Base-by-base conservation (phyloP, 169 alveolate species). In the Amoebophrya sp. region DNA sequence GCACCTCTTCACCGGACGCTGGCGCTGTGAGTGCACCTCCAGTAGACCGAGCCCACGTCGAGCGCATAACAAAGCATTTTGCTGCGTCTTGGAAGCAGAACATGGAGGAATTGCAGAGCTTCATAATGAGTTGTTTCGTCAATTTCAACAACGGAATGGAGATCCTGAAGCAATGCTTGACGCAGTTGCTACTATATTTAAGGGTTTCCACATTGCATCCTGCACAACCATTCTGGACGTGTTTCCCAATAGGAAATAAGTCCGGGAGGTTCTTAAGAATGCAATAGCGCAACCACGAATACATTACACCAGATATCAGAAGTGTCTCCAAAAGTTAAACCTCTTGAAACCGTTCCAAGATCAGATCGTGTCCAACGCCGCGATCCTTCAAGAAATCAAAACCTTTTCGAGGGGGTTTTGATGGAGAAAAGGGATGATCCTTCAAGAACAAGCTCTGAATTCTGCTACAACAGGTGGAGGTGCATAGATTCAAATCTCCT, bases 91-190 rank as follows among this genome's bases (percentile, higher is more conserved):
- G 95, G 93, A 24, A 41, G 78, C 54, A 77, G 92, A 12, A 89
- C 14, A 55, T 91, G 34, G 40, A 77, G 54, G 83, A 10, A 0
- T n/a, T 83, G 89, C 93, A 91, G 26, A 65, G 47, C 41, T 78
- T 78, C 40, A 54, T 91, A 10, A 41, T 93, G 41, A 54, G 39
- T 3, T 40, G 89, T 0, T 93, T 93, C 89, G 26, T 93, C 29
- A 93, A 78, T 53, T 41, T 91, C 90, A 77, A 77, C 91, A 89
- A 91, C 41, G 93, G 93, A 40, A 41, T 78, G 90, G 93, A 93
- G 33, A 93, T 91, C 23, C 93, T 93, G 40, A 93, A 93, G 89
- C 94, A 91, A 92, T 47, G 65, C 65, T 47, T 47, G 65, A 47
- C 65, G 65, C 65, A 47, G 18, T 18, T 47, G 65, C 18, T 47